Base-by-base conservation (phyloP, 352 stramenopile species). In the Phytophthora lateralis region DNA sequence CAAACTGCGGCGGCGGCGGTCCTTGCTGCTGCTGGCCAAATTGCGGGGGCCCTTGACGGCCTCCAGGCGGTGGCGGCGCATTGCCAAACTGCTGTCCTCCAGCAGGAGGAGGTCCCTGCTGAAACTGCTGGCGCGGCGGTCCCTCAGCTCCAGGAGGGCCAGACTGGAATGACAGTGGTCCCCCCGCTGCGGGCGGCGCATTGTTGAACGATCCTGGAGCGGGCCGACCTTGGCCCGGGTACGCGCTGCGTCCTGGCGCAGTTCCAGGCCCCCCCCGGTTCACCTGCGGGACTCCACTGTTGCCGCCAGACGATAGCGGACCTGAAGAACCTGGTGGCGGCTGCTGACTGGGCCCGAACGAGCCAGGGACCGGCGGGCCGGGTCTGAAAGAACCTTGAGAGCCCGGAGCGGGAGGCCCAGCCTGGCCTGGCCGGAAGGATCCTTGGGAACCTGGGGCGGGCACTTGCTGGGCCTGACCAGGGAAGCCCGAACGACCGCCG, bases 241-340 rank as follows among this genome's bases (percentile, higher is more conserved):
- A 71, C 9, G 46, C 53, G 39, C 32, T 60, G 44, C 27, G 59
- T 60, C 65, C 64, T 30, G 42, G 2, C 10, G 49, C 29, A 15
- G 35, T 7, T 3, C 55, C 53, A 27, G 60, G 47, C n/a, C 46
- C 60, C 26, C 84, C 59, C 26, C 41, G 67, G 56, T 76, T 85
- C 55, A 80, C 59, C 30, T 78, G 76, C 10, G 74, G 73, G 6
- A 54, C 41, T 9, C 27, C 67, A 47, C 51, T 68, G 18, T 51
- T 71, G 30, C 68, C 69, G n/a, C 72, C 70, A 8, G 75, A 75
- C 6, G 71, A 82, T n/a, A 60, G 70, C 9, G 75, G 67, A 17
- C 62, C 67, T 45, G 56, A 58, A 51, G 53, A 10, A 34, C 48
- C 43, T 35, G 52, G 38, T 4, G 20, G 32, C 8, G 20, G 41